Evolutionary conservation across 2,329 filamentous ascomycete genomes (phyloP).

Genomic region (Penicillium sp.): DNA sequence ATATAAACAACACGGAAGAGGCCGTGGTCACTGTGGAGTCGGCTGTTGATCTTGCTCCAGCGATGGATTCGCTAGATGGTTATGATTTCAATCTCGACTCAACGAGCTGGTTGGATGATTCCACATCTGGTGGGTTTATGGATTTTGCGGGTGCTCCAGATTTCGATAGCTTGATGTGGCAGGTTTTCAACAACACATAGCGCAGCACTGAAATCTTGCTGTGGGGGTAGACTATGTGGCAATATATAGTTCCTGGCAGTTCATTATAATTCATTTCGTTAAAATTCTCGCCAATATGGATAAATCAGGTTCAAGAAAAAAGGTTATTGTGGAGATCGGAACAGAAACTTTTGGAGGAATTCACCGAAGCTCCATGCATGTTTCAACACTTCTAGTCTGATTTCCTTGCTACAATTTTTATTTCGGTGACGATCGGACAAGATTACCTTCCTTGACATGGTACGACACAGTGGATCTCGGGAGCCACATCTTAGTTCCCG

Average conservation of each 20-base stretch:
- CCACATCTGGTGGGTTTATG: slow-evolving; percentile 23
- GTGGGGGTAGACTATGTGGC: background rate
- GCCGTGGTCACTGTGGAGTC: slow-evolving; percentile 3
- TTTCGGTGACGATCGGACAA: background rate
- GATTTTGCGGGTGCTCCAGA: slow-evolving; percentile 27
- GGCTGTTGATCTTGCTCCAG: slow-evolving; percentile 3
- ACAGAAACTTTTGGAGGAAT: no score
- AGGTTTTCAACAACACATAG: slow-evolving; percentile 22
- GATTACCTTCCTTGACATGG: background rate
- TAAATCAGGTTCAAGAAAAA: no score
- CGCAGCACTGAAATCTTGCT: background rate
- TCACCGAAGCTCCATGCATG: no score
- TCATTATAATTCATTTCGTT: no score
- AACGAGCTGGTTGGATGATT: slow-evolving; percentile 23
- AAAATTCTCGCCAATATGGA: no score
- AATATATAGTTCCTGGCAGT: no score
- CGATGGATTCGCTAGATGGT: slow-evolving; percentile 20
- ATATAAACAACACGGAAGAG: background rate
- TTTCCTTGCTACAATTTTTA: background rate
- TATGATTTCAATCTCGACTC: slow-evolving; percentile 9
- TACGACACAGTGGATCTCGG: background rate
- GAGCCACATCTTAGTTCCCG: background rate
- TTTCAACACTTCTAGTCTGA: background rate
- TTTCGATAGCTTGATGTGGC: slow-evolving; percentile 32
- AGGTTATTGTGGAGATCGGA: no score